Conservation (phyloP, 202 grass and related monocot genomes). For the Brachypodium distachyon region DNA sequence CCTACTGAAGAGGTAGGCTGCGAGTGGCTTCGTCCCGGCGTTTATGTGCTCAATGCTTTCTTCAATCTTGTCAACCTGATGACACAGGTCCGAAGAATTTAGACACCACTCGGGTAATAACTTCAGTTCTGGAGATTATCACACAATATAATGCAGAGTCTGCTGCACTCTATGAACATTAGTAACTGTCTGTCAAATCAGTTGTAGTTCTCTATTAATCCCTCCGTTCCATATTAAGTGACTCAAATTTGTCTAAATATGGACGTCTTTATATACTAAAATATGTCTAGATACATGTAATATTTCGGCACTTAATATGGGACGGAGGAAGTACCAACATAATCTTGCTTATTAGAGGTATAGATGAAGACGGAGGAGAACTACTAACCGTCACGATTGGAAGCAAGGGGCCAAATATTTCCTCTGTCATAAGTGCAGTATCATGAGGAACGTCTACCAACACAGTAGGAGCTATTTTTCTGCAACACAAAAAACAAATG, state of each 20-base stretch:
- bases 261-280: too few species aligned
- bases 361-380: background rate
- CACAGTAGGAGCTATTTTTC: constrained; percentile 69
- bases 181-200: background rate
- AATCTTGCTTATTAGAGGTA: background rate
- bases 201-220: too few species aligned
- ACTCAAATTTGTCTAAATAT: too few species aligned
- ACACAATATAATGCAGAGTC: background rate
- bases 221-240: too few species aligned
- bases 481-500: constrained; percentile 21
- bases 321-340: too few species aligned
- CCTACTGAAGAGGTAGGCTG: constrained; percentile 91
- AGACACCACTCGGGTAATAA: background rate
- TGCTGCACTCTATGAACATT: background rate
- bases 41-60: constrained; percentile 65
- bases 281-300: too few species aligned
- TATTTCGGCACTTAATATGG: too few species aligned
- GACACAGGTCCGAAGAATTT: background rate
- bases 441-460: constrained; percentile 69
- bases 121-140: background rate
- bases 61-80: constrained; percentile 80
- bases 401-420: constrained; percentile 81
- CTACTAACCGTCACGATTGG: constrained; percentile 74
- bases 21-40: constrained; percentile 63
- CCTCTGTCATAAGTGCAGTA: constrained; percentile 50